A percentile compares a stretch with the other conserved stretches of the same genome.
phyloP scores from a whole-genome alignment of 495 filamentous ascomycete genomes.

The Penicillium ochrochloron region DNA sequence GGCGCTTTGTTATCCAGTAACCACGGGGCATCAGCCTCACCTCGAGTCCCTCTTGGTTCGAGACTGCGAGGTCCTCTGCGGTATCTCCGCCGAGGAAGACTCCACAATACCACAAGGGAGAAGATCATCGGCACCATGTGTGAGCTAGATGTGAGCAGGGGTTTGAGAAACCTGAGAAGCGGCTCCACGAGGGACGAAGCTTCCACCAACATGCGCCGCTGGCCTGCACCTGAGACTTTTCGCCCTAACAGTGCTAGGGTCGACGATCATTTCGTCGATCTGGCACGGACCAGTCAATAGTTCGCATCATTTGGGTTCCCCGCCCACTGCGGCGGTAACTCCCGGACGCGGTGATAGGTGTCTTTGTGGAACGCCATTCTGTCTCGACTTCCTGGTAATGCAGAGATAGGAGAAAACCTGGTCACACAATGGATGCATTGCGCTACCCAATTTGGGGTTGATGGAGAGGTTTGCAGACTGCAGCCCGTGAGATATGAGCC shows the following conservation, averaged over 20 bases:
- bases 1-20: neutral
- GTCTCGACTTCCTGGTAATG: neutral
- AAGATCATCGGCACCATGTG: constrained; percentile 19
- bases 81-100: constrained; percentile 1
- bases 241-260: constrained; percentile 11
- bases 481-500: constrained; percentile 10
- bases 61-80: neutral
- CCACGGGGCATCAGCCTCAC: constrained; percentile 20
- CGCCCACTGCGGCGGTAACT: constrained; percentile 8
- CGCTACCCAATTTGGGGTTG: neutral
- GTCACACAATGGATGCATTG: neutral
- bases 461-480: neutral
- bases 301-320: constrained; percentile 8
- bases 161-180: constrained; percentile 9
- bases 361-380: neutral
- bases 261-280: constrained; percentile 29
- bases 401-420: neutral
- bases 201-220: constrained; percentile 16
- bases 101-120: constrained; percentile 2
- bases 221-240: constrained; percentile 13
- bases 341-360: neutral
- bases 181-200: constrained; percentile 26
- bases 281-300: constrained; percentile 29
- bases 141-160: constrained; percentile 10
- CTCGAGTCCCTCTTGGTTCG: neutral